Conservation (phyloP, 805 yeast genomes). For the Myxozyma geophila region DNA sequence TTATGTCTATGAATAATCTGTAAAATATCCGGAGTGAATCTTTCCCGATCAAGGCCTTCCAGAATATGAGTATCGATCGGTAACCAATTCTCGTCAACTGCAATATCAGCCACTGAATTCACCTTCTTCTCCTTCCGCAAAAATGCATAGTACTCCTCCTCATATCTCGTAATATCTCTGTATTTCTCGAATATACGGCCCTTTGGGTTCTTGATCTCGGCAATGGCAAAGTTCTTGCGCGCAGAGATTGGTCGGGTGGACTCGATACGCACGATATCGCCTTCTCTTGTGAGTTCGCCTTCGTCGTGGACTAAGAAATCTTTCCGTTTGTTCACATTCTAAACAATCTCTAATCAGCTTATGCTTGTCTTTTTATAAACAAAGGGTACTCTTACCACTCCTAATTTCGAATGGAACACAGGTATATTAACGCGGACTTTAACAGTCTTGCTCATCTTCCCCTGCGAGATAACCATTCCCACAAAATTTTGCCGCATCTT, state of each 20-base stretch:
- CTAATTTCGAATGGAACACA: conserved; percentile 61
- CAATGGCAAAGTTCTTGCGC: conserved; percentile 83
- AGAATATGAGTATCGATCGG: conserved; percentile 3
- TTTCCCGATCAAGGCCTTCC: neutral
- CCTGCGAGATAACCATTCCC: conserved; percentile 94
- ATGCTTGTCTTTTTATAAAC: neutral
- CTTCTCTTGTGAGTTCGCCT: conserved; percentile 87
- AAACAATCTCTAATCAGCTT: neutral
- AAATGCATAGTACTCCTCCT: conserved; percentile 12
- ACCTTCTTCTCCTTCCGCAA: conserved; percentile 1
- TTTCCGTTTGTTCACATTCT: conserved; percentile 73
- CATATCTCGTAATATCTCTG: conserved; percentile 11
- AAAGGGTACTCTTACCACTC: conserved; percentile 11
- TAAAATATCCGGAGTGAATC: conserved; percentile 14
- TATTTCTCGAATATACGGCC: conserved; percentile 24
- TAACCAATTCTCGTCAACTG: conserved; percentile 8
- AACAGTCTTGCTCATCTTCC: conserved; percentile 93
- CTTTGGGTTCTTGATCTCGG: conserved; percentile 76
- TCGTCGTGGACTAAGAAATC: conserved; percentile 94
- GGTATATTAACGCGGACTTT: conserved; percentile 86
- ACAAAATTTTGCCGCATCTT: conserved; percentile 81
- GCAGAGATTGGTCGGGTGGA: conserved; percentile 80
- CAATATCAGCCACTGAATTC: conserved; percentile 2
- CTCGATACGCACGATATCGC: conserved; percentile 93
- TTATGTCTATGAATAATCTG: conserved; percentile 25